A percentile compares a stretch with the other conserved stretches of the same genome.
Evolutionary conservation across 257 asterid species (phyloP).

Genomic region (Forsythia suspensa): DNA sequence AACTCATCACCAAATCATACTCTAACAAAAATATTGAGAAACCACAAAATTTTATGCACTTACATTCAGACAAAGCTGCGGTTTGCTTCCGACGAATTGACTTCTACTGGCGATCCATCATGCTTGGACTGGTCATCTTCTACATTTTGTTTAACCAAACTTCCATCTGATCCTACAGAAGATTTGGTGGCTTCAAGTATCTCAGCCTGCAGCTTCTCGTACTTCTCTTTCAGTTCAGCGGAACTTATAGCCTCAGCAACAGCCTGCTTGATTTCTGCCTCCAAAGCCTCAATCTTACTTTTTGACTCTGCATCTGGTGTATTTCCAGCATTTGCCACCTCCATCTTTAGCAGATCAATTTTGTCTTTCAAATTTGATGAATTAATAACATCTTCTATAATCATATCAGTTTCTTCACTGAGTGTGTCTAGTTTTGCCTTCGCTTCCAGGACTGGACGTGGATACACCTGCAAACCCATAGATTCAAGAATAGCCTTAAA

Average conservation of each 20-base stretch:
- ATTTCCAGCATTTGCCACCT: constrained; percentile 54
- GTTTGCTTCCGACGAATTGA: constrained; percentile 34
- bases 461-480: constrained; percentile 43
- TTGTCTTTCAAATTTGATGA: constrained; percentile 65
- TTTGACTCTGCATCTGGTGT: constrained; percentile 46
- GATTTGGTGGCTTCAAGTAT: constrained; percentile 38
- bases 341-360: constrained; percentile 61
- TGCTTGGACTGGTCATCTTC: constrained; percentile 22
- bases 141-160: constrained; percentile 28
- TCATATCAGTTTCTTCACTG: constrained; percentile 42
- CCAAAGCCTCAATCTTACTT: constrained; percentile 56
- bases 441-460: constrained; percentile 34
- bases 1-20: not conserved
- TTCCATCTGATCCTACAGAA: constrained; percentile 53
- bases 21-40: not conserved
- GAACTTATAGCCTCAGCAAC: constrained; percentile 46
- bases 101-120: constrained; percentile 27
- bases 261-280: constrained; percentile 57
- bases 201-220: constrained; percentile 54
- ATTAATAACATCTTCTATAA: constrained; percentile 47
- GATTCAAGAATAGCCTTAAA: constrained; percentile 46
- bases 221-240: constrained; percentile 54
- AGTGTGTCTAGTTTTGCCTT: constrained; percentile 43
- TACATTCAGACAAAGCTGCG: constrained; percentile 45
- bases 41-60: constrained; percentile 15